Evolutionary conservation across 2,329 filamentous ascomycete species (phyloP).

Genomic region (Tolypocladium ophioglossoides): DNA sequence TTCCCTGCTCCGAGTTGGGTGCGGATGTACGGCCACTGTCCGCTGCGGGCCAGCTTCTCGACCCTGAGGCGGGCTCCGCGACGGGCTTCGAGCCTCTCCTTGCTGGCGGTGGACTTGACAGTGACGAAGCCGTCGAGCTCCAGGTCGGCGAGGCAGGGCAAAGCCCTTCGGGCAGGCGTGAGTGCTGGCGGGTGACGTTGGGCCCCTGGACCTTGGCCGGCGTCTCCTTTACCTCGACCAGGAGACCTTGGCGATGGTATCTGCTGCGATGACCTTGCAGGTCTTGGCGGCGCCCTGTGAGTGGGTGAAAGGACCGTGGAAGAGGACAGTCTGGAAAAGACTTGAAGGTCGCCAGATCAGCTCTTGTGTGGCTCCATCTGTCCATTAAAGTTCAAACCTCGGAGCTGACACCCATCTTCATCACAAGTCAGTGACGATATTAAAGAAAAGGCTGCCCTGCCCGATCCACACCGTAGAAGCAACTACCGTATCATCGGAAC

Average conservation of each 20-base stretch:
- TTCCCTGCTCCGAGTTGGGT: conserved; percentile 54
- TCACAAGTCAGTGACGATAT: no score
- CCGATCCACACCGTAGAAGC: no score
- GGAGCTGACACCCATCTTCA: no score
- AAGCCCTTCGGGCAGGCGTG: conserved; percentile 9
- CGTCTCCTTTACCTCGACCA: conserved; percentile 67
- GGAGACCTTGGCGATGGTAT: conserved; percentile 74
- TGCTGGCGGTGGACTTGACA: conserved; percentile 52
- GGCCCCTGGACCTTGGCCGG: conserved; percentile 58
- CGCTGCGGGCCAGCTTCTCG: conserved; percentile 51
- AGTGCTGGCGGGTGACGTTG: conserved; percentile 21
- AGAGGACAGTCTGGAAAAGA: no score
- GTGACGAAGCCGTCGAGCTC: conserved; percentile 66
- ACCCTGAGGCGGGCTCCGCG: conserved; percentile 47
- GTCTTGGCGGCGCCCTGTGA: conserved; percentile 42
- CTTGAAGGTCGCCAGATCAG: no score
- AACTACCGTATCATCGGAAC: no score
- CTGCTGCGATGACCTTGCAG: conserved; percentile 90
- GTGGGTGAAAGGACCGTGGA: no score
- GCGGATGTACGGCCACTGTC: conserved; percentile 70
- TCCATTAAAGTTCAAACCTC: no score
- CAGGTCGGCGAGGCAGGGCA: conserved; percentile 34
- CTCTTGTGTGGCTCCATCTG: no score
- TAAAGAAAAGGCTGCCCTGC: no score
- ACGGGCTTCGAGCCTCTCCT: conserved; percentile 44